Conservation (phyloP, 2,329 filamentous ascomycete species). For the Trichoderma simmonsii region DNA sequence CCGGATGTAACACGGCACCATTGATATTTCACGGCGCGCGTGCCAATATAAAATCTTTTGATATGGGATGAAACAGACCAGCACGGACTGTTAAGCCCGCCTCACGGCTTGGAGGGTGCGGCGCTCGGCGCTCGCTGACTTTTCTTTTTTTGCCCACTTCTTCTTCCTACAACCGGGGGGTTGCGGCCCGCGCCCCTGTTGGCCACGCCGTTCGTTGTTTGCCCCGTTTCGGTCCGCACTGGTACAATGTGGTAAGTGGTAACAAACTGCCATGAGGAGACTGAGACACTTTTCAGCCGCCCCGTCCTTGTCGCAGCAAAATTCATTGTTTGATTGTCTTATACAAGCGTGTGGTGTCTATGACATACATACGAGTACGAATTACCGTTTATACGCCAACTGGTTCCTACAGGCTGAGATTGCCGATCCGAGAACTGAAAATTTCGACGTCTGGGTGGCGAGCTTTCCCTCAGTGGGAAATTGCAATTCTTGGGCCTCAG, state of each 20-base stretch:
- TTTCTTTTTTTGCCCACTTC: neutral
- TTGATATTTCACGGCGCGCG: neutral
- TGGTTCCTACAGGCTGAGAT: neutral
- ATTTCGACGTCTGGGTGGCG: neutral
- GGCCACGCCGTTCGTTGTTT: neutral
- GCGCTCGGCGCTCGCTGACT: constrained; percentile 6
- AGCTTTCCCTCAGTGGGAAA: neutral
- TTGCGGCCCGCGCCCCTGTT: constrained; percentile 1
- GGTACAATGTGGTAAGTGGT: neutral
- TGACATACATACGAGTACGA: neutral
- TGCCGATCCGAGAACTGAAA: neutral
- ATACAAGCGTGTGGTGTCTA: neutral
- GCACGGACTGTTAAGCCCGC: neutral
- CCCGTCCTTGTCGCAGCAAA: neutral
- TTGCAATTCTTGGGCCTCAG: neutral
- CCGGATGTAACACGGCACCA: neutral
- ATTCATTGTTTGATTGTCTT: neutral
- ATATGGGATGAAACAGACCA: neutral
- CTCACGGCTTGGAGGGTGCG: neutral
- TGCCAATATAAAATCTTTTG: neutral
- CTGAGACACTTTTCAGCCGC: constrained; percentile 4
- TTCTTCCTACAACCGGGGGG: neutral
- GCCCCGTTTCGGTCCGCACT: neutral
- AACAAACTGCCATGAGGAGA: neutral
- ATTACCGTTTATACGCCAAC: neutral